Evolutionary conservation across 495 filamentous ascomycete genomes (phyloP), one percentile per base, ranked within the genome.

Genomic region (Penicillium desertorum): DNA sequence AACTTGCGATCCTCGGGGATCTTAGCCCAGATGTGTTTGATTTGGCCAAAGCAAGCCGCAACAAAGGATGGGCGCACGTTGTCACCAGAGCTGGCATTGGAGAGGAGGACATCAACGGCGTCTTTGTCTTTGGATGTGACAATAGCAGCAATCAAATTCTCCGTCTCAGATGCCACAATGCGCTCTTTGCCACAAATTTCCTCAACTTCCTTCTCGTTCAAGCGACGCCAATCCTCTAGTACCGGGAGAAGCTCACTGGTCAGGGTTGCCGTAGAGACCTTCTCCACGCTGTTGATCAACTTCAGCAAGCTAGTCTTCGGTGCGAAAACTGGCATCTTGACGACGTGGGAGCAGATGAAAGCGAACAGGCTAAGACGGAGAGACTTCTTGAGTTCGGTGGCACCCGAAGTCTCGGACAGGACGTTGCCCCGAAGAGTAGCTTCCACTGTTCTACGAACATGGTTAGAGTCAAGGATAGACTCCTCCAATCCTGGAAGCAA

Each of bases 401-500:
- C 77, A 19, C 71, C 69, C 19, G 72, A 71, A 42, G 71, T 58
- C 34, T 71, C 71, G 3, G 72, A 62, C 9, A 64, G 30, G 44
- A 68, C 54, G 29, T 73, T 66, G 49, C 81, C 76, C 45, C 85
- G 79, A 22, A 91, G 60, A 1, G 75, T 71, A 45, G 75, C 77
- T 48, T 81, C 81, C n/a, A 95, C 63, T 8, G 81, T 76, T 20
- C 78, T 79, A 10, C 77, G 72, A 23, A 93, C 72, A 42, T 92
- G 80, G 34, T 75, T 81, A 5, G 81, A 71, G 66, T 96, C 91
- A 19, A 96, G 74, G 10, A 90, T 79, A 62, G 86, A 92, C 70
- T 96, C 92, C 65, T 96, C 92, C 17, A 97, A 65, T 5, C 76
- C 81, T 2, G 88, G 87, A 22, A 89, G 65, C 32, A 97, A 68